Conservation (phyloP, 495 filamentous ascomycete genomes). For the Aspergillus cristatus region DNA sequence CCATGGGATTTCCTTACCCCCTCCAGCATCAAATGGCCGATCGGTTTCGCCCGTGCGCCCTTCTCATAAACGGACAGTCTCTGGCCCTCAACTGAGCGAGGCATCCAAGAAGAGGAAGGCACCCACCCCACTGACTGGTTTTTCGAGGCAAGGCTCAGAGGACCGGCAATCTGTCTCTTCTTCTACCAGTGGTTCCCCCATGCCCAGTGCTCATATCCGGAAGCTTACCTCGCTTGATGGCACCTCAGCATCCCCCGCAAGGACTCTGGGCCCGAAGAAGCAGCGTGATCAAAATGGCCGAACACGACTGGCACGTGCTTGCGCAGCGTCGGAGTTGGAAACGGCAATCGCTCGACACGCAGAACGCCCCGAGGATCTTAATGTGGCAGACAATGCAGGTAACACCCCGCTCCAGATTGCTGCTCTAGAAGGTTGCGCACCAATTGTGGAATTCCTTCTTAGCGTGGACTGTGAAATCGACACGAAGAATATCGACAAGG, state of each 20-base stretch:
- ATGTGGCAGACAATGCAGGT: slow-evolving; percentile 83
- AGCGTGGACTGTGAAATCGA: slow-evolving; percentile 75
- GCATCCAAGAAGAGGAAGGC: slow-evolving; percentile 30
- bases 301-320: slow-evolving; percentile 75
- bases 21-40: slow-evolving; percentile 38
- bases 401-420: slow-evolving; percentile 93
- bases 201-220: slow-evolving; percentile 58
- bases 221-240: slow-evolving; percentile 52
- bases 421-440: slow-evolving; percentile 67
- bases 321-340: slow-evolving; percentile 67
- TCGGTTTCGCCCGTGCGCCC: slow-evolving; percentile 53
- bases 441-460: slow-evolving; percentile 66
- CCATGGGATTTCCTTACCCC: slow-evolving; percentile 18
- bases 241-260: slow-evolving; percentile 53
- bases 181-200: slow-evolving; percentile 59
- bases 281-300: slow-evolving; percentile 77
- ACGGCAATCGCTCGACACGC: slow-evolving; percentile 55
- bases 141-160: slow-evolving; percentile 42
- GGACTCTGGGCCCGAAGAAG: slow-evolving; percentile 63
- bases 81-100: slow-evolving; percentile 45
- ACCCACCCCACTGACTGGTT: slow-evolving; percentile 40
- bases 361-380: slow-evolving; percentile 75
- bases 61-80: slow-evolving; percentile 53
- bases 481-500: slow-evolving; percentile 70
- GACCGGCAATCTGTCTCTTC: slow-evolving; percentile 68